Base-by-base conservation (phyloP, 2,329 filamentous ascomycete genomes). In the Calycina herbarum region DNA sequence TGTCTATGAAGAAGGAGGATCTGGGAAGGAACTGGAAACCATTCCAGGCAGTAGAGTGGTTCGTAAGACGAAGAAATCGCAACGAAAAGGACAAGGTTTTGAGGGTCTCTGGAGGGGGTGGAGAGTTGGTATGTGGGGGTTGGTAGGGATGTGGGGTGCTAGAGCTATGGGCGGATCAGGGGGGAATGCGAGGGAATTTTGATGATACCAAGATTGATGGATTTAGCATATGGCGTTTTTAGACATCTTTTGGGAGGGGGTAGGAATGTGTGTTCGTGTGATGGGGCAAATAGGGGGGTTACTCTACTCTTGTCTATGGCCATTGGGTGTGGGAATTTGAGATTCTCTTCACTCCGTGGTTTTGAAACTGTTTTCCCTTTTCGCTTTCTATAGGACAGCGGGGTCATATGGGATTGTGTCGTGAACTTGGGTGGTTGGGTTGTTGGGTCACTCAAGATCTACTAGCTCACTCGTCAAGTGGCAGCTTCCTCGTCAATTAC, bases 1-100 rank as follows among this genome's bases (percentile, higher is more conserved):
- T 67, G 84, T 91, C 0, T 85, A 89, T 42, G 91, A 96, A 73
- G 95, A 99, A 77, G 95, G 95, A 7, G 63, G 20, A 20, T 61
- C 66, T 24, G 56, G 8, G 5, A n/a, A 64, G 29, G 45, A 35
- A 20, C 65, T 60, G 33, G 64, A 62, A 24, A 42, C 57, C 4
- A 61, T 20, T 10, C 20, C 17, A 45, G 27, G 5, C 3, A 35
- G 61, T 54, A 65, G 57, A 6, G 57, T 45, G 6, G 58, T 33
- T 27, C 64, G 54, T 29, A 29, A 17, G 29, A 51, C 48, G 45
- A 45, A 51, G 24, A 67, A 59, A 24, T 64, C 69, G 63, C 61
- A 66, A 38, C 69, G 62, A 56, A 83, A 81, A 67, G 83, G 83
- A 11, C 83, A 85, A 69, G 84, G 84, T 17, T 73, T 86, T 38